Conservation (phyloP, 495 filamentous ascomycete species). For the Xylaria castorea region DNA sequence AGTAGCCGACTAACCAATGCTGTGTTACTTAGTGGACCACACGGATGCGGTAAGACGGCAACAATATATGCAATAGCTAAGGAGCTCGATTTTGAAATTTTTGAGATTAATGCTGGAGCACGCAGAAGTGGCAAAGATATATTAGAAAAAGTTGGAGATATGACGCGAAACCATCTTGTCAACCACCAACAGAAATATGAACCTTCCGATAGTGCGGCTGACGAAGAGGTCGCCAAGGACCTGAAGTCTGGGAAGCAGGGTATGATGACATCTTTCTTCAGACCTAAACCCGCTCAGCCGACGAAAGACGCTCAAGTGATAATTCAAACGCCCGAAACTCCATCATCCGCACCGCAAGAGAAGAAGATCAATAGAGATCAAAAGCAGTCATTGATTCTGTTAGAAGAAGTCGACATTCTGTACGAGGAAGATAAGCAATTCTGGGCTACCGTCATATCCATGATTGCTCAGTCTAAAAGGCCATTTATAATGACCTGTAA, state of each 20-base stretch:
- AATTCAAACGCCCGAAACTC: conserved; percentile 33
- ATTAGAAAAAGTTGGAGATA: conserved; percentile 89
- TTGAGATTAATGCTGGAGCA: conserved; percentile 88
- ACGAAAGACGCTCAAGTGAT: conserved; percentile 37
- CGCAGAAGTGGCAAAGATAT: conserved; percentile 89
- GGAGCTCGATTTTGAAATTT: conserved; percentile 92
- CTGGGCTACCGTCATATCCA: conserved; percentile 78
- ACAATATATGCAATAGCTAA: conserved; percentile 93
- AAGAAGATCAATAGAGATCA: conserved; percentile 63
- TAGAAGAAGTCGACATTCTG: conserved; percentile 93
- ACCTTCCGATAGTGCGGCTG: conserved; percentile 31
- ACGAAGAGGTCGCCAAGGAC: conserved; percentile 61
- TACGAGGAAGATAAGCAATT: conserved; percentile 96
- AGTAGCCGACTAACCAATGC: conserved; percentile 58
- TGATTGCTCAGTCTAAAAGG: conserved; percentile 83
- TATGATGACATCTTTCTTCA: conserved; percentile 84
- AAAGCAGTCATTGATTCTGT: conserved; percentile 91
- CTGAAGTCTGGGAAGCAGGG: conserved; percentile 72
- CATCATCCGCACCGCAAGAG: conserved; percentile 26
- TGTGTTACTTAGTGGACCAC: conserved; percentile 85
- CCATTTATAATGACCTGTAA: conserved; percentile 97
- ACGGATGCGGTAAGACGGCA: conserved; percentile 93
- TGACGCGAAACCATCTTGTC: conserved; percentile 94
- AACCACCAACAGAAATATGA: conserved; percentile 46
- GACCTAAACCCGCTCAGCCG: conserved; percentile 44